Conservation (phyloP, 2,329 filamentous ascomycete genomes). For the Diplodia seriata region DNA sequence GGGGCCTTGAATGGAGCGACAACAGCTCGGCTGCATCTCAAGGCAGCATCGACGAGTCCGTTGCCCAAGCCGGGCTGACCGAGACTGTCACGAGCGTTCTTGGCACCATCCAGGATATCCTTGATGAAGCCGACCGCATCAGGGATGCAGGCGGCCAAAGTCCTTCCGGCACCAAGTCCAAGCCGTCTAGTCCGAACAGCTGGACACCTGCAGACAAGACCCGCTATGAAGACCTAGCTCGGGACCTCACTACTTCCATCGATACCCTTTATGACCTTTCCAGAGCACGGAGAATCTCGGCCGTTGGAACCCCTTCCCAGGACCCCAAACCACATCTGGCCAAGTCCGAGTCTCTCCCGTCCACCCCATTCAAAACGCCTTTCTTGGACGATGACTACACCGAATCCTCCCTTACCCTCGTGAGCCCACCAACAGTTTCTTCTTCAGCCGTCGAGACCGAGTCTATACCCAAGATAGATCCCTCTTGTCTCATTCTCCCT, state of each 20-base stretch:
- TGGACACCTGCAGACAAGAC: slow-evolving; percentile 71
- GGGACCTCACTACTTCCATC: slow-evolving; percentile 77
- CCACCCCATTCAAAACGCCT: slow-evolving; percentile 21
- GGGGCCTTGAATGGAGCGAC: slow-evolving; percentile 83
- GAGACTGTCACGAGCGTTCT: slow-evolving; percentile 81
- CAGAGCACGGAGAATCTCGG: slow-evolving; percentile 60
- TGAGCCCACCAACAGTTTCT: slow-evolving; percentile 46
- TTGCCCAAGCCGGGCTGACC: slow-evolving; percentile 71
- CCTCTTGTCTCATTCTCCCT: slow-evolving; percentile 52
- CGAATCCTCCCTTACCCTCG: slow-evolving; percentile 53
- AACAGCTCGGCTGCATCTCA: slow-evolving; percentile 62
- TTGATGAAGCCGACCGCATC: slow-evolving; percentile 76
- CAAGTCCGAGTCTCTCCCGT: slow-evolving; percentile 19
- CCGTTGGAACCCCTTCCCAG: neutral
- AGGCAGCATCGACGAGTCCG: slow-evolving; percentile 75
- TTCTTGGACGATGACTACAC: slow-evolving; percentile 38
- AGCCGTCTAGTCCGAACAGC: slow-evolving; percentile 41
- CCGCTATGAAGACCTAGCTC: slow-evolving; percentile 77
- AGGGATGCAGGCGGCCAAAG: slow-evolving; percentile 59
- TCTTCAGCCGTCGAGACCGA: slow-evolving; percentile 15
- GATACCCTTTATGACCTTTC: slow-evolving; percentile 82
- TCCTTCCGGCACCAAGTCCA: slow-evolving; percentile 46
- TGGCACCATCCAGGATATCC: slow-evolving; percentile 79
- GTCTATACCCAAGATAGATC: slow-evolving; percentile 52
- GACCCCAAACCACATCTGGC: slow-evolving; percentile 13